Conservation (phyloP, 257 asterid genomes). For the Plantago ovata region DNA sequence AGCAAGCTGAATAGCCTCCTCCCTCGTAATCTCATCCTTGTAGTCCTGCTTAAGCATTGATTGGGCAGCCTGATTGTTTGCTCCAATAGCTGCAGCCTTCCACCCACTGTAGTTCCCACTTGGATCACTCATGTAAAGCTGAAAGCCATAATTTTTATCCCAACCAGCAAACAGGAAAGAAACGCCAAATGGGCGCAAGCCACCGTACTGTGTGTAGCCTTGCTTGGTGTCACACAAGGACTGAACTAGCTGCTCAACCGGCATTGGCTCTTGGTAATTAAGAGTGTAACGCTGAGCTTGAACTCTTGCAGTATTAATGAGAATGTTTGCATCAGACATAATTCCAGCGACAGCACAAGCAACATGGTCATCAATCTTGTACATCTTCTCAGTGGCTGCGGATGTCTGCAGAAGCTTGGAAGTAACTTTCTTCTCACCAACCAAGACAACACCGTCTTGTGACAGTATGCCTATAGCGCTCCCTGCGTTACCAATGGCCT, state of each 20-base stretch:
- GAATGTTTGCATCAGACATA: conserved; percentile 95
- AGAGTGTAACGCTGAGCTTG: conserved; percentile 89
- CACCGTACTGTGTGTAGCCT: conserved; percentile 94
- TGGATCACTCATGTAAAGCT: conserved; percentile 95
- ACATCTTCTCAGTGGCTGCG: conserved; percentile 86
- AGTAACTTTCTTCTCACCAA: conserved; percentile 88
- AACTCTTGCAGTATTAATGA: conserved; percentile 85
- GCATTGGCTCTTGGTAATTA: conserved; percentile 89
- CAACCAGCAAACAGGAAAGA: conserved; percentile 96
- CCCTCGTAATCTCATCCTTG: conserved; percentile 79
- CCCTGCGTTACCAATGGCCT: conserved; percentile 96
- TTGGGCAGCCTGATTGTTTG: conserved; percentile 90
- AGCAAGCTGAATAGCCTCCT: conserved; percentile 78
- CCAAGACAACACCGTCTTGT: conserved; percentile 76
- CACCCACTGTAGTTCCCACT: conserved; percentile 94
- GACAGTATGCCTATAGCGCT: conserved; percentile 85
- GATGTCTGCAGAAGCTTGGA: conserved; percentile 91
- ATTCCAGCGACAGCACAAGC: conserved; percentile 97
- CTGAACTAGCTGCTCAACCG: conserved; percentile 90
- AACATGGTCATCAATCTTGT: conserved; percentile 90
- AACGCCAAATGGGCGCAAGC: conserved; percentile 94
- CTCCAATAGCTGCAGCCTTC: conserved; percentile 96
- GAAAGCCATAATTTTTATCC: conserved; percentile 90
- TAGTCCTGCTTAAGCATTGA: conserved; percentile 92
- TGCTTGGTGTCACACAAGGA: conserved; percentile 94